Conservation (phyloP, 768 basidiomycete species). For the Tulasnella calospora region DNA sequence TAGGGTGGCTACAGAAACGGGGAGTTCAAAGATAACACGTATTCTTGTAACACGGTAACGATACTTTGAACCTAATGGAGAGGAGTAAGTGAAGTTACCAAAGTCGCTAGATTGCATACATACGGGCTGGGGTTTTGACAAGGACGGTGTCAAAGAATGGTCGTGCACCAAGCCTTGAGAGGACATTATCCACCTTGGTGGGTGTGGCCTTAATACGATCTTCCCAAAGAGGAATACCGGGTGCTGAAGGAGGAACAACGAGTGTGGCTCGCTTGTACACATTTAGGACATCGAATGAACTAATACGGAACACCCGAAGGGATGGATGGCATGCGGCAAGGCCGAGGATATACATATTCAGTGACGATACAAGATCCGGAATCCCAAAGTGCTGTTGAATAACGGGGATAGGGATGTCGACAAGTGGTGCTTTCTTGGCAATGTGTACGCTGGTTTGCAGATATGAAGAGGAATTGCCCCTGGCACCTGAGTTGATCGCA, state of each 20-base stretch:
- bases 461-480: no score
- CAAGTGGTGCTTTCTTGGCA: neutral
- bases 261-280: neutral
- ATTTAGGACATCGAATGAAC: neutral
- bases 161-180: neutral
- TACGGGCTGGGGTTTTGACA: neutral
- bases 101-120: neutral
- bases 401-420: neutral
- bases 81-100: neutral
- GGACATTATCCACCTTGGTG: neutral
- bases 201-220: neutral
- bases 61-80: neutral
- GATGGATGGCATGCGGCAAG: neutral
- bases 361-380: neutral
- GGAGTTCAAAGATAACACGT: conserved; percentile 28
- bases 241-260: neutral
- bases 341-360: neutral
- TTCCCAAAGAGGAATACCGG: neutral
- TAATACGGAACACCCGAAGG: neutral
- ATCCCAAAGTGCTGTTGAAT: neutral
- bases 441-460: neutral
- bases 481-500: neutral
- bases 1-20: conserved; percentile 24
- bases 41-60: conserved; percentile 12
- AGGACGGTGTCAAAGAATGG: no score